phyloP scores from a whole-genome alignment of 1,139 yeast genomes.

The Scheffersomyces cryptocercus region DNA sequence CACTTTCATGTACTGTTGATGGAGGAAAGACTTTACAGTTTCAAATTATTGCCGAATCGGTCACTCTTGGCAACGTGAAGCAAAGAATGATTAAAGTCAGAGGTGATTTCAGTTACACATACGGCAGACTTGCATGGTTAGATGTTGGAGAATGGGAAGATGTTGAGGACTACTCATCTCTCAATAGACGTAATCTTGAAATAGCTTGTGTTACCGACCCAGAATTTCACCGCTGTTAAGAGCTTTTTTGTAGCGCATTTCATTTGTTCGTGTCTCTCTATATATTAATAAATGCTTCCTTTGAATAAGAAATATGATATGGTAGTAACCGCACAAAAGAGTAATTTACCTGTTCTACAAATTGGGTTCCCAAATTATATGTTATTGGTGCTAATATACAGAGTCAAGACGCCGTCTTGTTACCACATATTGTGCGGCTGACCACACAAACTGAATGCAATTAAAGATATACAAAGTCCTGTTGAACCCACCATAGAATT shows the following conservation, averaged over 20 bases:
- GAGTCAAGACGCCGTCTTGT: no score
- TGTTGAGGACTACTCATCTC: slow-evolving; percentile 11
- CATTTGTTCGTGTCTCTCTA: background rate
- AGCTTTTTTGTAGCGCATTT: background rate
- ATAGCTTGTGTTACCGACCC: slow-evolving; percentile 30
- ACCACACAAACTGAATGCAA: no score
- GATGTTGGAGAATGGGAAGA: slow-evolving; percentile 20
- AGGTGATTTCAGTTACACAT: slow-evolving; percentile 6
- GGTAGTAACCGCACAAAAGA: no score
- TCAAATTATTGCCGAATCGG: slow-evolving; percentile 16
- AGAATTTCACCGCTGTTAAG: background rate
- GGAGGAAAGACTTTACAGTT: slow-evolving; percentile 24
- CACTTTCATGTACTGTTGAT: slow-evolving; percentile 20
- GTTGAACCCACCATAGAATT: no score
- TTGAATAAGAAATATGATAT: no score
- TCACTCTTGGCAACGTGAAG: slow-evolving; percentile 15
- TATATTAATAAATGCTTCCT: background rate
- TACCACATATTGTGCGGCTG: no score
- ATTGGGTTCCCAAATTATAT: no score
- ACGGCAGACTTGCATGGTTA: slow-evolving; percentile 5
- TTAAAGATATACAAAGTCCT: no score
- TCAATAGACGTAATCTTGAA: slow-evolving; percentile 17
- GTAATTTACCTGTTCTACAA: no score
- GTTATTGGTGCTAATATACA: no score
- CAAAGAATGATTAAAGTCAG: slow-evolving; percentile 16